Evolutionary conservation across 2,329 filamentous ascomycete species (phyloP).

Genomic region (Didymella exigua): DNA sequence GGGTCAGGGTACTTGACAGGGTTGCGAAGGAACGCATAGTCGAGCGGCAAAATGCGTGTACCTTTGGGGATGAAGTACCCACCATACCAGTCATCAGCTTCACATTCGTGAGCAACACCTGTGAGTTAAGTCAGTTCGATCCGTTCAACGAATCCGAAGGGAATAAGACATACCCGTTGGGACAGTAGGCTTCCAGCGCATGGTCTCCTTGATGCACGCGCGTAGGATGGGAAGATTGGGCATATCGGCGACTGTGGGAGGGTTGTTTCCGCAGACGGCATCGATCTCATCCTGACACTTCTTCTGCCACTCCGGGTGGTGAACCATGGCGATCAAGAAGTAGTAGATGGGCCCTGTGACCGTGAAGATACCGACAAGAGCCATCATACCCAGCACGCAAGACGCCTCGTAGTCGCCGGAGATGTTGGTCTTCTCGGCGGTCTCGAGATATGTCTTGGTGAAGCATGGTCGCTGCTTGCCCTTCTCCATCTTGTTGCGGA

Average conservation of each 20-base stretch:
- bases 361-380: slow-evolving; percentile 48
- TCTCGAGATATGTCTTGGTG: slow-evolving; percentile 43
- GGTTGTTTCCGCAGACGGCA: slow-evolving; percentile 30
- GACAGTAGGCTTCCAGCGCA: slow-evolving; percentile 57
- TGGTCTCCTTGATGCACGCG: slow-evolving; percentile 55
- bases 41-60: slow-evolving; percentile 45
- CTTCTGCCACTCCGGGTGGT: slow-evolving; percentile 45
- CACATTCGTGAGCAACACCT: slow-evolving; percentile 59
- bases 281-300: slow-evolving; percentile 46
- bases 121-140: background rate
- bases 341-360: slow-evolving; percentile 48
- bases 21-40: slow-evolving; percentile 52
- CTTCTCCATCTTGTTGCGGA: slow-evolving; percentile 42
- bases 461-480: slow-evolving; percentile 43
- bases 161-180: slow-evolving; percentile 40
- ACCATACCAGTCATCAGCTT: slow-evolving; percentile 57
- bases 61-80: slow-evolving; percentile 59
- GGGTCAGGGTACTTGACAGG: slow-evolving; percentile 65
- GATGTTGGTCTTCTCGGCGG: slow-evolving; percentile 49
- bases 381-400: slow-evolving; percentile 49
- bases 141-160: too few species aligned
- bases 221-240: slow-evolving; percentile 53
- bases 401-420: slow-evolving; percentile 48
- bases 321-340: slow-evolving; percentile 46
- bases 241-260: slow-evolving; percentile 46